phyloP scores from a whole-genome alignment of 495 filamentous ascomycete species.

The Apodospora peruviana region DNA sequence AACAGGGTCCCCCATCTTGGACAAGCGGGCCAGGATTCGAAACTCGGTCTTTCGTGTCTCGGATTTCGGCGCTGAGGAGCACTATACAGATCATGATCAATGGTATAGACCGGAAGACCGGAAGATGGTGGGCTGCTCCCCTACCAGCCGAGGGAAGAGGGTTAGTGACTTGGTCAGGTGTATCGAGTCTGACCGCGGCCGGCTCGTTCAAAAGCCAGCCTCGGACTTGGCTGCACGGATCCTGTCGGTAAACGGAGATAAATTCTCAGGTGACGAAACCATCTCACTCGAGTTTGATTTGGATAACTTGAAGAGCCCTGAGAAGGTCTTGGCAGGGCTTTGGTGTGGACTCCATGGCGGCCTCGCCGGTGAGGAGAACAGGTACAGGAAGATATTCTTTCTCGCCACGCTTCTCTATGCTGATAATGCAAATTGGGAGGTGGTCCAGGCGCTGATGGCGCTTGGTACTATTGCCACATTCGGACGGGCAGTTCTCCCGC shows the following conservation, averaged over 20 bases:
- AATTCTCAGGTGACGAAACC: slow-evolving; percentile 1
- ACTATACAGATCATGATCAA: slow-evolving; percentile 30
- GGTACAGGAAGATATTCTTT: slow-evolving; percentile 12
- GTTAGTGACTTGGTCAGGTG: too few species aligned
- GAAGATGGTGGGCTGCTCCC: too few species aligned
- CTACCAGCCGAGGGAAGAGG: too few species aligned
- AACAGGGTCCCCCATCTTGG: slow-evolving; percentile 12
- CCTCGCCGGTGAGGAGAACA: slow-evolving; percentile 3
- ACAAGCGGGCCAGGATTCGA: slow-evolving; percentile 40
- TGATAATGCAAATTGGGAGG: background rate
- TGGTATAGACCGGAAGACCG: slow-evolving; percentile 18
- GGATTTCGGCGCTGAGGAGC: slow-evolving; percentile 49
- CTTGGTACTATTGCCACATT: background rate
- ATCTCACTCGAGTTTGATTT: slow-evolving; percentile 6
- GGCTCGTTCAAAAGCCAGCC: too few species aligned
- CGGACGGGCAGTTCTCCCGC: background rate
- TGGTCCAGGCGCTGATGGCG: slow-evolving; percentile 15
- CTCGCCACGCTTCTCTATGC: slow-evolving; percentile 13
- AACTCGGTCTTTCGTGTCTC: slow-evolving; percentile 41
- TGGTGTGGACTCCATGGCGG: slow-evolving; percentile 14
- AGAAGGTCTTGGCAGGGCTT: background rate
- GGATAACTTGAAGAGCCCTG: background rate
- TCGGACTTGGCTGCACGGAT: too few species aligned
- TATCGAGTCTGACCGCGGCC: too few species aligned
- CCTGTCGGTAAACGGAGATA: slow-evolving; percentile 1